Conservation (phyloP, 2,329 filamentous ascomycete genomes). For the Neurospora sp. region DNA sequence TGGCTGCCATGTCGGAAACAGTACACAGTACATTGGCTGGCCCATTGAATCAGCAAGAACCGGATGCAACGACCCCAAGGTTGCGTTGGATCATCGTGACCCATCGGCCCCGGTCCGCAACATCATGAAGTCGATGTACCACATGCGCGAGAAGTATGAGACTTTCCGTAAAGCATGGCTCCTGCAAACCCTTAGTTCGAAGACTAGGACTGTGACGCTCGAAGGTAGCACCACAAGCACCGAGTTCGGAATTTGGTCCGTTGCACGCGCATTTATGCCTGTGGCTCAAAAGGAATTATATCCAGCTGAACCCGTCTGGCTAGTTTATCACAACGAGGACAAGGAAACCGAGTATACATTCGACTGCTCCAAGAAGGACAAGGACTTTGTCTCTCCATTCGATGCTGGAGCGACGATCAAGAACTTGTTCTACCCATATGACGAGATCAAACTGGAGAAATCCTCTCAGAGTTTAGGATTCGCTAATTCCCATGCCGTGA, state of each 20-base stretch:
- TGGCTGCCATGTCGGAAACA: constrained; percentile 46
- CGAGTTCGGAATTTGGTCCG: constrained; percentile 44
- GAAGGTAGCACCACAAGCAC: constrained; percentile 24
- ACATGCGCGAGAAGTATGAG: constrained; percentile 43
- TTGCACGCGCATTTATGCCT: constrained; percentile 39
- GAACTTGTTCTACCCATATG: constrained; percentile 54
- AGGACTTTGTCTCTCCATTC: constrained; percentile 46
- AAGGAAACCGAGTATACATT: constrained; percentile 42
- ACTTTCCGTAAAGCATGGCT: constrained; percentile 50
- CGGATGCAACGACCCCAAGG: constrained; percentile 44
- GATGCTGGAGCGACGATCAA: constrained; percentile 43
- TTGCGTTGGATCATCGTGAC: constrained; percentile 50
- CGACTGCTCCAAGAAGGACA: constrained; percentile 37
- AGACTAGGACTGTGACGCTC: constrained; percentile 25
- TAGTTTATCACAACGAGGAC: constrained; percentile 40
- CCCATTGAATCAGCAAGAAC: constrained; percentile 39
- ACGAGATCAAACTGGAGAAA: constrained; percentile 38
- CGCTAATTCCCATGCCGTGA: constrained; percentile 33
- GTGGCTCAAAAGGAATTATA: constrained; percentile 37
- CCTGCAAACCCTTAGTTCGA: constrained; percentile 43
- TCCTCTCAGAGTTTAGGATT: constrained; percentile 36
- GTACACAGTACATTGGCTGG: constrained; percentile 43
- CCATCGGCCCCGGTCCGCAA: constrained; percentile 49
- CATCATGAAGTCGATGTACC: constrained; percentile 49
- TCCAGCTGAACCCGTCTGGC: constrained; percentile 34